Evolutionary conservation across 768 basidiomycete species (phyloP), one percentile per base, ranked within the genome.

Genomic region (Mycena crocata): DNA sequence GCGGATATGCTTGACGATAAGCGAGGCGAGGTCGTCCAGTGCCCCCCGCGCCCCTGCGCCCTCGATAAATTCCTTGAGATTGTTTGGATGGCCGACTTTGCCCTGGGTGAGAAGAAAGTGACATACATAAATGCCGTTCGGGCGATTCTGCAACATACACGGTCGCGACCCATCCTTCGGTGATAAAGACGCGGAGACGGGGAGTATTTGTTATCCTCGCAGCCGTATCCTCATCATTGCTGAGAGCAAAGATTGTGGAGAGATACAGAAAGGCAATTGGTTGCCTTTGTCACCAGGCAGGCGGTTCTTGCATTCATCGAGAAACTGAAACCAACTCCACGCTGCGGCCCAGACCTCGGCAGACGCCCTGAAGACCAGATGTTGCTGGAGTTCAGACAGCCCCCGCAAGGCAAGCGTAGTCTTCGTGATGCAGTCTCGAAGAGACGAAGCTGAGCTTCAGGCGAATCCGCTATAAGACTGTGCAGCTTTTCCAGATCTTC

Each of bases 401-500:
- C 59, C 59, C 39, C 34, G 32, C 39, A 52, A 19, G 30, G 59
- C 49, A 5, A 61, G 21, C 3, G 35, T 44, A 24, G 50, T 50
- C n/a, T 37, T 61, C 21, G 48, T 12, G n/a, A 42, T 24, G 34
- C 48, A 23, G 3, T 32, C 59, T 15, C 52, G 10, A 61, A 40
- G 39, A 61, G 40, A 6, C 59, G 50, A 17, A 61, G 59, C 31
- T 52, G 59, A 31, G 59, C 10, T 19, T 32, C 17, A 32, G 49
- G 59, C 19, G 31, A 23, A n/a, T 61, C 59, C 26, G 59, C 39
- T 42, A 61, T 61, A 26, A 60, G 59, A 60, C 30, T 13, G 28
- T 42, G 59, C 23, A 60, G 59, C 14, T 32, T 23, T 5, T 48
- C n/a, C 37, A 60, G 48, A 51, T 60, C 48, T 5, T 50, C 49